These are phyloP conservation scores for Lasiosphaeria hispida DNA, from an alignment of 495 filamentous ascomycete genomes.

Conservation along the genomic window DNA sequence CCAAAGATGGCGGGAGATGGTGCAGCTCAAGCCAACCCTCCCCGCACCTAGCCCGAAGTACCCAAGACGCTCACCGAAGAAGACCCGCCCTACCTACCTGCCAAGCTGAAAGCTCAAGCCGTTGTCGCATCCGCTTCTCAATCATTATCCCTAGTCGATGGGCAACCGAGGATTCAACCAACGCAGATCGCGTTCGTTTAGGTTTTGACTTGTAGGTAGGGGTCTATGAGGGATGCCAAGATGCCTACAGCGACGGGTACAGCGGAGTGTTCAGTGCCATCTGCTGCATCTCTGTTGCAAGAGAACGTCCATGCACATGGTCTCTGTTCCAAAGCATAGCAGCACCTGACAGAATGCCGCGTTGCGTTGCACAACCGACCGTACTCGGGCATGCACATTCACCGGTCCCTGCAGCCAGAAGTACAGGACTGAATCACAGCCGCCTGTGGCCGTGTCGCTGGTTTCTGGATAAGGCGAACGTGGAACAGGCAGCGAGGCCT, in stretches of 20 bases:
- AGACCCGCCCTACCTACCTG: neutral
- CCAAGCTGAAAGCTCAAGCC: constrained; percentile 6
- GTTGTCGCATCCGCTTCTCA: constrained; percentile 11
- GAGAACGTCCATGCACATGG: constrained; percentile 11
- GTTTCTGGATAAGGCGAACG: neutral
- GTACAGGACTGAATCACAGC: neutral
- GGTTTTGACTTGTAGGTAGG: constrained; percentile 12
- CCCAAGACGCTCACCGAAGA: constrained; percentile 5
- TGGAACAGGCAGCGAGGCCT: neutral
- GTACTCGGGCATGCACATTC: constrained; percentile 14
- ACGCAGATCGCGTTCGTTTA: constrained; percentile 16
- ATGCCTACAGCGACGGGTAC: neutral
- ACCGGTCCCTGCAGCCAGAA: constrained; percentile 14
- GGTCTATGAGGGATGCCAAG: constrained; percentile 2
- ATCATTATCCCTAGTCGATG: constrained; percentile 7
- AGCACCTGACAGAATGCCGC: constrained; percentile 21
- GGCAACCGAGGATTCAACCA: neutral
- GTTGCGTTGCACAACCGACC: constrained; percentile 20
- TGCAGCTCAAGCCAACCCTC: neutral
- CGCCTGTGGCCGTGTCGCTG: neutral
- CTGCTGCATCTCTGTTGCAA: constrained; percentile 20
- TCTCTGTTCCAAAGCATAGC: constrained; percentile 3
- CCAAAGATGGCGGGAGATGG: neutral
- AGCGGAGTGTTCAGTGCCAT: neutral
- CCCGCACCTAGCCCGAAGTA: constrained; percentile 5